Base-by-base conservation (phyloP, 169 alveolate species). In the Plasmodium coatneyi region DNA sequence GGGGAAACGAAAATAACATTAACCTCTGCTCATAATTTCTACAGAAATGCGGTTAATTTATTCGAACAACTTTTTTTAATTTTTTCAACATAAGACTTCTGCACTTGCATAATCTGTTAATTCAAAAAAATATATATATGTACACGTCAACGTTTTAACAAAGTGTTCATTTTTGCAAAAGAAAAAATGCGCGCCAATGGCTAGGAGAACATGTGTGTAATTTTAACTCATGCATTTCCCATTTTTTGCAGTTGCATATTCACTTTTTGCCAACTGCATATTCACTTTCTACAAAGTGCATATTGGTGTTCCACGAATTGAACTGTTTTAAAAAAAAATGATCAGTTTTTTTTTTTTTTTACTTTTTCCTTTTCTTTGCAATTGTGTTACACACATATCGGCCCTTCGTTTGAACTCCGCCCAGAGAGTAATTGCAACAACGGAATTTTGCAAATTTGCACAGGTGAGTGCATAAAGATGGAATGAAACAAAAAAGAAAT, bases 101-200 rank as follows among this genome's bases (percentile, higher is more conserved):
- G 92, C 92, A 84, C 92, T 84, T 43, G 34, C 74, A 84, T 84
- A 84, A 72, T 83, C 92, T 84, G 66, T 76, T 39, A 72, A 30
- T 84, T 84, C 5, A 66, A 9, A 72, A 39, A 71, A 30, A 28
- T 39, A n/a, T 70, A 66, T 43, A 36, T 80, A 41, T 41, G 49
- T 84, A n/a, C 49, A 72, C 49, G 71, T 72, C 22, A 28, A 71
- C 41, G 56, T 30, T 52, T 80, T 22, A 22, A 49, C 22, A 82
- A 52, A 82, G 39, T 83, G 41, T 71, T 39, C 46, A 70, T 28
- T 66, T 66, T 66, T 66, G 30, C 36, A 66, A 66, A 66, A 66
- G 28, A 41, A 83, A 32, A 82, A 34, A 66, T 14, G 72, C 14
- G 34, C 41, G 34, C 28, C 6, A 39, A 41, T 5, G 12, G 25